phyloP scores from a whole-genome alignment of 306 rosid species.

The Cyclanthera cordifolia region DNA sequence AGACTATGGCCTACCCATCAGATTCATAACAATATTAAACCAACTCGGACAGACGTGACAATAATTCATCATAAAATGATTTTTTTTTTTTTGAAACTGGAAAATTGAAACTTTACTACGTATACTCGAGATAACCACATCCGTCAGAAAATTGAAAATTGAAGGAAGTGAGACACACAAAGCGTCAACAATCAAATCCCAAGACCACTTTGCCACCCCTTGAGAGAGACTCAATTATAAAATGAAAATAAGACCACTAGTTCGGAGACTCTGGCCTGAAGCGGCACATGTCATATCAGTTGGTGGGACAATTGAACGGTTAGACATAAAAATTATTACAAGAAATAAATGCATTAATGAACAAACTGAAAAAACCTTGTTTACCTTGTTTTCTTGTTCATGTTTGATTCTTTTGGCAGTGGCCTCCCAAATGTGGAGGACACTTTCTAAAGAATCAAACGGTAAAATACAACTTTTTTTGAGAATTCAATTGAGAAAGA shows the following conservation, averaged over 20 bases:
- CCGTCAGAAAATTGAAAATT: too few species aligned
- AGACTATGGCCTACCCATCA: conserved; percentile 5
- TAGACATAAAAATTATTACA: neutral
- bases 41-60: neutral
- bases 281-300: neutral
- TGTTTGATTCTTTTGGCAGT: conserved; percentile 1
- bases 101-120: too few species aligned
- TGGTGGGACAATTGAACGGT: conserved; percentile 3
- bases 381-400: neutral
- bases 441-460: neutral
- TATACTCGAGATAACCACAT: too few species aligned
- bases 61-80: neutral
- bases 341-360: neutral
- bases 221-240: too few species aligned
- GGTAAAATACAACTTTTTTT: neutral
- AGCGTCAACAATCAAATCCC: too few species aligned
- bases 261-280: neutral
- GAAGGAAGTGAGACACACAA: too few species aligned
- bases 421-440: neutral
- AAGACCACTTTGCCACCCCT: too few species aligned
- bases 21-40: neutral
- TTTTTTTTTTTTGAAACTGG: too few species aligned
- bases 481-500: neutral
- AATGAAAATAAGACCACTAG: neutral
- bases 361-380: conserved; percentile 8